These are phyloP conservation scores for Lipomyces chichibuensis DNA, from an alignment of 805 yeast genomes.

Conservation along the genomic window DNA sequence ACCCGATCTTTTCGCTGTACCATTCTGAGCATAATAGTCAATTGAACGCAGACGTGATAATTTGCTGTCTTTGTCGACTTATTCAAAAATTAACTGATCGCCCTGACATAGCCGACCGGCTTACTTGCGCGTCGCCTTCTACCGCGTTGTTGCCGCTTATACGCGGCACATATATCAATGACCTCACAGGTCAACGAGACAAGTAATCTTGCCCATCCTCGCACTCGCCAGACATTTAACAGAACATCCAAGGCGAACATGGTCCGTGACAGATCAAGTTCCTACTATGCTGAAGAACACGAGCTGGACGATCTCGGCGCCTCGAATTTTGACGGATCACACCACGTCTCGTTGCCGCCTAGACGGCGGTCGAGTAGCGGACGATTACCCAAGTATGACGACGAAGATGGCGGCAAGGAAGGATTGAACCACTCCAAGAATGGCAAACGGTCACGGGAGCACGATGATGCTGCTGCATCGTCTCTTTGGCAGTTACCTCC, in stretches of 20 bases:
- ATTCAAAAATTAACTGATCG: not conserved
- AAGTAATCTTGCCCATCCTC: not conserved
- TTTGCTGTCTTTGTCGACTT: not conserved
- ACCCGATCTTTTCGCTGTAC: not conserved
- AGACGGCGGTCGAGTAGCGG: constrained; percentile 14
- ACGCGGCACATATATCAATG: not conserved
- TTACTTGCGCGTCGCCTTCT: not conserved
- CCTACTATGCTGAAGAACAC: constrained; percentile 8
- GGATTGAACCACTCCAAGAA: not conserved
- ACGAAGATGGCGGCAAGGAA: not conserved
- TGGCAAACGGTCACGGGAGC: not conserved
- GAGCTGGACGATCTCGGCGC: constrained; percentile 35
- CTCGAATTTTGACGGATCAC: constrained; percentile 32
- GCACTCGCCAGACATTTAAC: constrained; percentile 1
- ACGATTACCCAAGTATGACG: constrained; percentile 24
- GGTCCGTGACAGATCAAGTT: not conserved
- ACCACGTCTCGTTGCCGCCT: constrained; percentile 30
- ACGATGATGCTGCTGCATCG: constrained; percentile 18
- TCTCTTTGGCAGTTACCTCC: constrained; percentile 39
- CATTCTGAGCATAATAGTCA: not conserved
- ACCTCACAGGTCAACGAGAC: not conserved
- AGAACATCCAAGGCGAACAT: not conserved
- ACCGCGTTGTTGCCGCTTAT: not conserved
- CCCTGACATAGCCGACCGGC: not conserved
- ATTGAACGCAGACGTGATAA: not conserved